Evolutionary conservation across 352 stramenopile species (phyloP), one percentile per base, ranked within the genome.

Genomic region (Globisporangium barbulae): DNA sequence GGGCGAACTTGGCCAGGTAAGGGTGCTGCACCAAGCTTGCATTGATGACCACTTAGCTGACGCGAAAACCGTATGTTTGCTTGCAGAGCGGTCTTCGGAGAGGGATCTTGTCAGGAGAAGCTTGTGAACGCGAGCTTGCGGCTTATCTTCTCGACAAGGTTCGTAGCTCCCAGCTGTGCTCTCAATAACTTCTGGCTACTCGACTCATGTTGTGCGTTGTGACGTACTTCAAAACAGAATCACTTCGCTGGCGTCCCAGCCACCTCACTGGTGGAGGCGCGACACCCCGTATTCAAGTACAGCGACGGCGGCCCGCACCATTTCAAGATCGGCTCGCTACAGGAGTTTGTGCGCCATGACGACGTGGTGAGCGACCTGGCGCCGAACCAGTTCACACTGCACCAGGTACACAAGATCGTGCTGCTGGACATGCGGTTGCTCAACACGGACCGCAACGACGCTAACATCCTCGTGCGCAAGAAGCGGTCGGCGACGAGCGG

Each of bases 401-500:
- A 91, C 58, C 87, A 99, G 86, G 95, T 99, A 19, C 97, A 99
- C 78, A 99, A 99, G 73, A 98, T 99, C 76, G 97, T 97, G 33
- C 81, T 99, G 59, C 74, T 99, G 35, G 97, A 99, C 83, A 98
- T 99, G 85, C 94, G 97, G 8, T 71, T 99, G 37, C 85, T 99
- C 56, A 99, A 99, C 74, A 97, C 96, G 15, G 97, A 99, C 72
- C 86, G 97, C 9, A 99, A 99, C 61, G 89, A 98, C 65, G 97
- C 95, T 6, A 99, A 99, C 70, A 97, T 99, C 56, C 79, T 99
- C 10, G 97, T 98, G 49, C 83, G 93, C 48, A 91, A 96, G 63
- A 78, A 83, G 41, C 76, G 81, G 22, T 81, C 72, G 22, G 49
- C 74, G 33, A 71, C 76, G 42, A 81, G 72, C 28, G 77, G 70